These are phyloP conservation scores for Balakata baccata DNA, from an alignment of 345 rosid species.

Conservation along the genomic window DNA sequence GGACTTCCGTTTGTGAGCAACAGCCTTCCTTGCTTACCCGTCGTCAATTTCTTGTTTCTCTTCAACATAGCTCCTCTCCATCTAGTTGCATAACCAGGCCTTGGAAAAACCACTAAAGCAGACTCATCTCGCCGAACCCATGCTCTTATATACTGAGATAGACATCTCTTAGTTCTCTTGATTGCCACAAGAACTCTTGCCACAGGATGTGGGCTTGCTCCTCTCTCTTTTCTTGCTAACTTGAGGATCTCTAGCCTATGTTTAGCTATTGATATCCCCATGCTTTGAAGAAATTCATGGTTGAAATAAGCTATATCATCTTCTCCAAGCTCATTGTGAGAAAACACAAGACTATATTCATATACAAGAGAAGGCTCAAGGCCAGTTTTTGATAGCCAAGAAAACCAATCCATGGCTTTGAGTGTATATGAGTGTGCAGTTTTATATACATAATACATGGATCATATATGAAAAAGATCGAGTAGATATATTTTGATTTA, in stretches of 20 bases:
- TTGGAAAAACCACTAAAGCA: constrained; percentile 51
- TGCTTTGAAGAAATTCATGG: constrained; percentile 96
- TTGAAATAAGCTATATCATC: constrained; percentile 74
- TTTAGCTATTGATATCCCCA: constrained; percentile 91
- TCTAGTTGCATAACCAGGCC: constrained; percentile 39
- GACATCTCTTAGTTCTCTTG: constrained; percentile 51
- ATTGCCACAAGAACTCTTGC: constrained; percentile 55
- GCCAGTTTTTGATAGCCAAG: constrained; percentile 78
- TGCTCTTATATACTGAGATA: constrained; percentile 45
- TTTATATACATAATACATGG: no score
- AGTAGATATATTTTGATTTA: no score
- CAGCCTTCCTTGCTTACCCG: constrained; percentile 47
- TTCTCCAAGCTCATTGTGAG: constrained; percentile 82
- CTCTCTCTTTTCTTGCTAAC: constrained; percentile 57
- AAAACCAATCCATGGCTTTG: constrained; percentile 78
- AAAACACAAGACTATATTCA: constrained; percentile 70
- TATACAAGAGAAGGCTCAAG: constrained; percentile 73
- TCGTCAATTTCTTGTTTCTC: constrained; percentile 55
- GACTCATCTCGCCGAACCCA: constrained; percentile 48
- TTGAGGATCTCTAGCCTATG: constrained; percentile 93
- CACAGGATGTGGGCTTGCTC: constrained; percentile 33
- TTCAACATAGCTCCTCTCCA: constrained; percentile 64
- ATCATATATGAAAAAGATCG: no score
- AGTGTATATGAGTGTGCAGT: neutral
- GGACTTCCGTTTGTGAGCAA: constrained; percentile 66